Conservation (phyloP, 345 rosid genomes). For the Anastatica hierochuntica region DNA sequence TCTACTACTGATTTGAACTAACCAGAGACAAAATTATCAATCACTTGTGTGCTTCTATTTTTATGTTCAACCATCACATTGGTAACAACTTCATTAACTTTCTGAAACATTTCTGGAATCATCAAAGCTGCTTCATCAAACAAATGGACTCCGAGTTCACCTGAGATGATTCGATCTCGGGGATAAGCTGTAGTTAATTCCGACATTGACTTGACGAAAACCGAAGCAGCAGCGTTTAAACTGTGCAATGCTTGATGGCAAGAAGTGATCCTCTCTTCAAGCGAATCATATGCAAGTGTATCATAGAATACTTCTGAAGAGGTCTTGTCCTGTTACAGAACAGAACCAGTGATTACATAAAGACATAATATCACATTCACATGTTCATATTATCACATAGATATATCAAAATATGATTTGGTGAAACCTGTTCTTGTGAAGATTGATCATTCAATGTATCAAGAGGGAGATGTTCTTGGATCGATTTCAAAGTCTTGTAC, state of each 20-base stretch:
- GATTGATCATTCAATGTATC: conserved; percentile 24
- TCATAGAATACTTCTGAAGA: conserved; percentile 16
- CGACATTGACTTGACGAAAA: conserved; percentile 30
- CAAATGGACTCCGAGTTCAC: conserved; percentile 28
- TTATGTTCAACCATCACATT: conserved; percentile 19
- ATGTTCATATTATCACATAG: background rate
- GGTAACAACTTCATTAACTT: conserved; percentile 34
- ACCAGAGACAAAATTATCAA: background rate
- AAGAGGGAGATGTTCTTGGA: conserved; percentile 19
- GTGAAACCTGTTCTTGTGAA: conserved; percentile 33
- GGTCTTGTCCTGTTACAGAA: conserved; percentile 15
- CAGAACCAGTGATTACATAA: background rate
- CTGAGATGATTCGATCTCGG: conserved; percentile 29
- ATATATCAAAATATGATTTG: conserved; percentile 1
- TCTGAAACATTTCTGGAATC: conserved; percentile 43
- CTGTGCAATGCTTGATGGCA: conserved; percentile 47
- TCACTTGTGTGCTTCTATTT: conserved; percentile 1
- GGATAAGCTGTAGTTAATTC: conserved; percentile 28
- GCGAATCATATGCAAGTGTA: conserved; percentile 7
- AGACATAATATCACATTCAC: background rate
- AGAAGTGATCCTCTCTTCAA: conserved; percentile 28
- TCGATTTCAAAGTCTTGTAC: conserved; percentile 10
- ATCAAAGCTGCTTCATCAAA: conserved; percentile 33
- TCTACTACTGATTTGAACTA: background rate
- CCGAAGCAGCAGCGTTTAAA: conserved; percentile 37